Evolutionary conservation across 768 basidiomycete genomes (phyloP).

Genomic region (Termitomyces sp.): DNA sequence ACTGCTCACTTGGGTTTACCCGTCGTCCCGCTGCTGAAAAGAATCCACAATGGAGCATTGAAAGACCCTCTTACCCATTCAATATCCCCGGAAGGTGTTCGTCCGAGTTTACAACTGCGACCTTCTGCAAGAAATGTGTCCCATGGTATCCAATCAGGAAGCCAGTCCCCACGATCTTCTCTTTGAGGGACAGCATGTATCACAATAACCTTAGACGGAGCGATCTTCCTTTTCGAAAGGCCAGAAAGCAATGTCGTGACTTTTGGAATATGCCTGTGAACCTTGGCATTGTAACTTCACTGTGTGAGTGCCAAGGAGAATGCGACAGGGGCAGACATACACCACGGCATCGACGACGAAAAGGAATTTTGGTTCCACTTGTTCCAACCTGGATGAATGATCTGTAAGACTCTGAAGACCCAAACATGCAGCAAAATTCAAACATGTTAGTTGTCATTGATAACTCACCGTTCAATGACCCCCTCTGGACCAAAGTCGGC

Average conservation of each 20-base stretch:
- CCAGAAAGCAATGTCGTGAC: slow-evolving; percentile 50
- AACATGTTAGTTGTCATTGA: neutral
- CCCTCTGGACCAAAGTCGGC: slow-evolving; percentile 81
- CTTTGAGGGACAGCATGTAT: slow-evolving; percentile 39
- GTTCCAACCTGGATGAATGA: slow-evolving; percentile 55
- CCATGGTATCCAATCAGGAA: slow-evolving; percentile 49
- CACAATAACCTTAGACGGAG: slow-evolving; percentile 49
- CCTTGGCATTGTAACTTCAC: slow-evolving; percentile 63
- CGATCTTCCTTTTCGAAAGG: slow-evolving; percentile 31
- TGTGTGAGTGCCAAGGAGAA: slow-evolving; percentile 8
- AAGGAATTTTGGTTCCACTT: slow-evolving; percentile 69
- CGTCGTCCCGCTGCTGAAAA: slow-evolving; percentile 83
- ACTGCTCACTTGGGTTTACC: slow-evolving; percentile 57
- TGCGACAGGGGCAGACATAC: slow-evolving; percentile 29
- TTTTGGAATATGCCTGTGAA: slow-evolving; percentile 64
- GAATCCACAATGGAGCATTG: slow-evolving; percentile 80
- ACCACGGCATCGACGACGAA: slow-evolving; percentile 72
- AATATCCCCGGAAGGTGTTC: slow-evolving; percentile 52
- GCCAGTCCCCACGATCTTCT: slow-evolving; percentile 11
- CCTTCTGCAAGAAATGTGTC: slow-evolving; percentile 46
- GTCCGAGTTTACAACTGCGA: slow-evolving; percentile 37
- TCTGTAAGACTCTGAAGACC: neutral
- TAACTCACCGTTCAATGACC: slow-evolving; percentile 59
- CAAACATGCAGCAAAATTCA: neutral
- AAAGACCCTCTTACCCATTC: slow-evolving; percentile 58